Conservation (phyloP, 108 stramenopile species). For the Skeletonema costatum region DNA sequence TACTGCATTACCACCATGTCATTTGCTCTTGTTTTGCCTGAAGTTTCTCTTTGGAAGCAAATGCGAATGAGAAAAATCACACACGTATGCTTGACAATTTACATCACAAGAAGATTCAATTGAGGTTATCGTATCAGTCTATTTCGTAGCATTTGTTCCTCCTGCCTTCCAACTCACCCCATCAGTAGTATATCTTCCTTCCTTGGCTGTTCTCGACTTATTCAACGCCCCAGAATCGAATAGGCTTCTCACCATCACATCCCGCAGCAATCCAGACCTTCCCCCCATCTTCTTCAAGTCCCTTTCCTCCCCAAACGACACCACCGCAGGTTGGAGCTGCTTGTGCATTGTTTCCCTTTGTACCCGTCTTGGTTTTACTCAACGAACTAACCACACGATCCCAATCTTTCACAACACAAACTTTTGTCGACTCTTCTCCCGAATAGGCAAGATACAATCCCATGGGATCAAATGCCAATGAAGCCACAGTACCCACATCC, state of each 20-base stretch:
- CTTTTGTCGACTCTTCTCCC: constrained; percentile 46
- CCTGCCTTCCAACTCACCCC: too few relatives aligned
- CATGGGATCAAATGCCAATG: constrained; percentile 63
- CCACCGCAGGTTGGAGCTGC: background rate
- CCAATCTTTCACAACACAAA: constrained; percentile 83
- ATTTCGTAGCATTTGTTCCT: too few relatives aligned
- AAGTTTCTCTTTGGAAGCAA: too few relatives aligned
- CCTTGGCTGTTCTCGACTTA: background rate
- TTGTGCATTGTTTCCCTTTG: constrained; percentile 14
- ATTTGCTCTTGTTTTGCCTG: too few relatives aligned
- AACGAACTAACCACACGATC: constrained; percentile 42
- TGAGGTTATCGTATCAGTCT: too few relatives aligned
- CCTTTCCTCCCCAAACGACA: constrained; percentile 3
- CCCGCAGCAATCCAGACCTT: constrained; percentile 39
- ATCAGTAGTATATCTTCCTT: too few relatives aligned
- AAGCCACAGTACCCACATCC: constrained; percentile 29
- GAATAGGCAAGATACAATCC: constrained; percentile 79
- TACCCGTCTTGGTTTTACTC: constrained; percentile 17
- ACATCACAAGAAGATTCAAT: too few relatives aligned
- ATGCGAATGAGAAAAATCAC: too few relatives aligned
- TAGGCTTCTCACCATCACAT: constrained; percentile 44
- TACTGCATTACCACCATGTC: too few relatives aligned
- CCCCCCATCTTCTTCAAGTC: constrained; percentile 10
- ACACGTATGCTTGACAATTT: too few relatives aligned
- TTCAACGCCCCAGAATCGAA: constrained; percentile 44